Percentiles rank a stretch among this genome's conserved stretches.
phyloP scores from a whole-genome alignment of 352 stramenopile species.

The Phytophthora hibernalis region DNA sequence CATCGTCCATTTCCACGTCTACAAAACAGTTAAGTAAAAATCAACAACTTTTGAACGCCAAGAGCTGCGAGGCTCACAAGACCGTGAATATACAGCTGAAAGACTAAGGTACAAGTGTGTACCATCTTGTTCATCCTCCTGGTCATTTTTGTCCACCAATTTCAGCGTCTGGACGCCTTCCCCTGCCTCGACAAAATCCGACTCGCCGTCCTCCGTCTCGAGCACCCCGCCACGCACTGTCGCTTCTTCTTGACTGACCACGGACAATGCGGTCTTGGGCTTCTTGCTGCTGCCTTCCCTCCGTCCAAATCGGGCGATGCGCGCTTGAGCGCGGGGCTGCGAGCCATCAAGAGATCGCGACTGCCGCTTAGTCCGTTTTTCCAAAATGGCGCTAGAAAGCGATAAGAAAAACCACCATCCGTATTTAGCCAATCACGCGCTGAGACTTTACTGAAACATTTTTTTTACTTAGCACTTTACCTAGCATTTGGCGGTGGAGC shows the following conservation, averaged over 20 bases:
- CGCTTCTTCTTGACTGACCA: background rate
- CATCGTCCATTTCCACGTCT: slow-evolving; percentile 35
- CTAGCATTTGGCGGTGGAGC: slow-evolving; percentile 8
- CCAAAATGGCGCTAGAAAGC: slow-evolving; percentile 33
- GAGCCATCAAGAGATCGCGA: slow-evolving; percentile 37
- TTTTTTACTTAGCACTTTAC: slow-evolving; percentile 17
- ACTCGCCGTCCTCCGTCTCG: slow-evolving; percentile 13
- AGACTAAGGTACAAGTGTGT: background rate
- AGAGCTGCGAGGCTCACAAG: slow-evolving; percentile 1
- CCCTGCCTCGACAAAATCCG: slow-evolving; percentile 18
- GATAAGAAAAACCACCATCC: background rate
- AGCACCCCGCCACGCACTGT: slow-evolving; percentile 17
- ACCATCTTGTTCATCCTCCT: slow-evolving; percentile 18
- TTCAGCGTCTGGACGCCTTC: slow-evolving; percentile 15
- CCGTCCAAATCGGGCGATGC: slow-evolving; percentile 26
- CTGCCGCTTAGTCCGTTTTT: slow-evolving; percentile 20
- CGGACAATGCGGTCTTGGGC: slow-evolving; percentile 13
- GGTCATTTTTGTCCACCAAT: slow-evolving; percentile 7
- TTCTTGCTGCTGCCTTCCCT: slow-evolving; percentile 31
- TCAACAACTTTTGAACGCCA: slow-evolving; percentile 18
- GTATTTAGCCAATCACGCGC: slow-evolving; percentile 19
- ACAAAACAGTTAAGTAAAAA: slow-evolving; percentile 26
- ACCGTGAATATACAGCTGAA: slow-evolving; percentile 22
- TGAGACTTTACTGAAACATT: background rate
- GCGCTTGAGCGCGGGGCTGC: slow-evolving; percentile 30